A percentile compares a stretch with the other conserved stretches of the same genome.
Evolutionary conservation across 2,329 filamentous ascomycete species (phyloP).

Genomic region (Fusarium tanahbumbuense): DNA sequence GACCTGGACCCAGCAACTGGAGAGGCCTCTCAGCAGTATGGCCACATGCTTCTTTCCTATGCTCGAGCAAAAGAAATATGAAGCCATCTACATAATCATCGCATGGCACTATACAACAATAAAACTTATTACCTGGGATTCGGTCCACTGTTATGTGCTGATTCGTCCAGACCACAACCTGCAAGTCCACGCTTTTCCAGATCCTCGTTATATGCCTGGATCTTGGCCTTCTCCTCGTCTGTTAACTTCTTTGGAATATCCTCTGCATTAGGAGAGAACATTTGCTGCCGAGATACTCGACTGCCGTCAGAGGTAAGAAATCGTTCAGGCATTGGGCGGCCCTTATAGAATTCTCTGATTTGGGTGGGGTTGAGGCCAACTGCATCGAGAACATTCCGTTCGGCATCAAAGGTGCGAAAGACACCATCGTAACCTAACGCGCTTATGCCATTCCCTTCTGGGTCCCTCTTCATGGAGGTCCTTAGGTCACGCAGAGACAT

Average conservation of each 20-base stretch:
- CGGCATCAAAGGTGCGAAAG: neutral
- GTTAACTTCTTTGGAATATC: neutral
- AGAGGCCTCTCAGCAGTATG: neutral
- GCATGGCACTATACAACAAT: fast-evolving
- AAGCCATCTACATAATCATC: fast-evolving
- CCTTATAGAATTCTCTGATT: neutral
- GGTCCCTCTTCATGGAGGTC: neutral
- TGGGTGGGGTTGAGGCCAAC: neutral
- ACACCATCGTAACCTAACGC: conserved; percentile 8
- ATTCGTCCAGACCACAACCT: neutral
- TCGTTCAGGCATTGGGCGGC: neutral
- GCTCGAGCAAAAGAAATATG: neutral
- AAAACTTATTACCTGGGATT: fast-evolving
- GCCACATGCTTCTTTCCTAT: neutral
- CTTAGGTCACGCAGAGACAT: neutral
- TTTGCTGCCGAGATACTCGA: neutral
- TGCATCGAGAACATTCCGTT: conserved; percentile 3
- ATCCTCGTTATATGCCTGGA: neutral
- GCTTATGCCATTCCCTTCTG: neutral
- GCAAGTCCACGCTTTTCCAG: neutral
- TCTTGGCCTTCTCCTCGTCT: neutral
- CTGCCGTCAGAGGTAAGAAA: neutral
- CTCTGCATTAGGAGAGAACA: neutral
- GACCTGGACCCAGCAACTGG: neutral
- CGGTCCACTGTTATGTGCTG: neutral